Evolutionary conservation across 2,329 filamentous ascomycete species (phyloP).

Genomic region (Exophiala phaeomuriformis): DNA sequence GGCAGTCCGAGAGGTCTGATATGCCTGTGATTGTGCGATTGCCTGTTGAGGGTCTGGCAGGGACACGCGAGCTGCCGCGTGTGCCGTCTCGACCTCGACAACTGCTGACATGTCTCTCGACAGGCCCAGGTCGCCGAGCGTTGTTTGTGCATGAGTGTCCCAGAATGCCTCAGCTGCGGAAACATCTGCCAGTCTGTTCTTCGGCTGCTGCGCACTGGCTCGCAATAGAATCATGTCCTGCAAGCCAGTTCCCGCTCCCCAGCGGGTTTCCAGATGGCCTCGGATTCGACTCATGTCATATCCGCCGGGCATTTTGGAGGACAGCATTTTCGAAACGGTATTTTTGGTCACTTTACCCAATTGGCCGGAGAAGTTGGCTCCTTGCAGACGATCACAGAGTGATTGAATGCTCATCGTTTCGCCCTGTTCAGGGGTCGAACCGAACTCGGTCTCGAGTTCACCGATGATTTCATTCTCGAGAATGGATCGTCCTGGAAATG

Average conservation of each 20-base stretch:
- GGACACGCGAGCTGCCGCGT: no score
- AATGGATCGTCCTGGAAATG: slow-evolving; percentile 66
- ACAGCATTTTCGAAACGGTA: slow-evolving; percentile 87
- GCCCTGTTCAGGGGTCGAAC: slow-evolving; percentile 94
- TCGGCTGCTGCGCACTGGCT: slow-evolving; percentile 85
- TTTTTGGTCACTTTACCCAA: slow-evolving; percentile 94
- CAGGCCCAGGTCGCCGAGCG: no score
- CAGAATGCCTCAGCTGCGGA: slow-evolving; percentile 86
- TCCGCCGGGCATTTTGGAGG: slow-evolving; percentile 98
- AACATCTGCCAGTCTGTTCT: slow-evolving; percentile 80
- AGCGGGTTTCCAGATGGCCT: slow-evolving; percentile 90
- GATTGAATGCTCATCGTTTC: slow-evolving; percentile 97
- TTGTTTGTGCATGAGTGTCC: slow-evolving; percentile 54
- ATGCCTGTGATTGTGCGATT: no score
- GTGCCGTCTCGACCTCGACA: no score
- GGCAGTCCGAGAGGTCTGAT: slow-evolving; percentile 57
- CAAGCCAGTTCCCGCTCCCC: slow-evolving; percentile 77
- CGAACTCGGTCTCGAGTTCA: slow-evolving; percentile 96
- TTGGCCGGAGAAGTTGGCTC: slow-evolving; percentile 89
- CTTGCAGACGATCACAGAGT: slow-evolving; percentile 88
- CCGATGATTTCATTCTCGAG: slow-evolving; percentile 98
- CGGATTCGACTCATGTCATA: slow-evolving; percentile 96
- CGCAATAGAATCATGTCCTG: slow-evolving; percentile 87
- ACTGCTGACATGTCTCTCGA: no score
- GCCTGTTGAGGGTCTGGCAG: no score